Conservation (phyloP, 148 eudicot genomes). For the Nepenthes gracilis region DNA sequence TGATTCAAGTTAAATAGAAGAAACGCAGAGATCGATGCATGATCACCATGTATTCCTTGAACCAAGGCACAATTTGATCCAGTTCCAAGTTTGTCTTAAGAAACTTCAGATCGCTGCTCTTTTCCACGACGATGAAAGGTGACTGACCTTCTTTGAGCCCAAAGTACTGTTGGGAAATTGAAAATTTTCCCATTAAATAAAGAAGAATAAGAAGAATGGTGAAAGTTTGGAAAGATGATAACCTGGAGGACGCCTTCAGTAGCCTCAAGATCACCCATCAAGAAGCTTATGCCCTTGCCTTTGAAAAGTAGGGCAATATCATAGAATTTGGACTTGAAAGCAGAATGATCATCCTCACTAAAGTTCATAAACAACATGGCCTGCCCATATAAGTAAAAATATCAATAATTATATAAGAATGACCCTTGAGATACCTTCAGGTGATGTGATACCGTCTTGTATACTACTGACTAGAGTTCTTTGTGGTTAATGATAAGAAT, state of each 20-base stretch:
- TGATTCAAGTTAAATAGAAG: not conserved
- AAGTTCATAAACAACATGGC: constrained; percentile 24
- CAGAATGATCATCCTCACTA: constrained; percentile 13
- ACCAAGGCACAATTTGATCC: constrained; percentile 24
- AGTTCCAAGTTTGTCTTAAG: constrained; percentile 17
- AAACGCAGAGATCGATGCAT: not conserved
- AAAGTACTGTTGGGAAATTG: constrained; percentile 12
- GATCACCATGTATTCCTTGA: constrained; percentile 28
- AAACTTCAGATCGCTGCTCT: constrained; percentile 18
- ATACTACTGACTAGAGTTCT: too few species aligned
- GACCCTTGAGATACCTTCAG: too few species aligned
- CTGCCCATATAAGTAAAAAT: constrained; percentile 8
- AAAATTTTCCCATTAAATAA: not conserved
- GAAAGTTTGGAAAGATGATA: not conserved
- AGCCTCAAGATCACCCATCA: constrained; percentile 23
- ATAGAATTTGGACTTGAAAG: constrained; percentile 22
- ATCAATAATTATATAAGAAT: too few species aligned
- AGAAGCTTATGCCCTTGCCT: constrained; percentile 19
- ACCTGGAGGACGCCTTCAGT: constrained; percentile 19
- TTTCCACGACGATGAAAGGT: constrained; percentile 21
- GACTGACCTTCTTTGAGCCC: constrained; percentile 13
- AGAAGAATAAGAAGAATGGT: not conserved
- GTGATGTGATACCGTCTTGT: too few species aligned
- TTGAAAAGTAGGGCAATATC: constrained; percentile 27
- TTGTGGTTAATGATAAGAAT: too few species aligned